Evolutionary conservation across 306 rosid genomes (phyloP).

Genomic region (Dalbergia oliveri): DNA sequence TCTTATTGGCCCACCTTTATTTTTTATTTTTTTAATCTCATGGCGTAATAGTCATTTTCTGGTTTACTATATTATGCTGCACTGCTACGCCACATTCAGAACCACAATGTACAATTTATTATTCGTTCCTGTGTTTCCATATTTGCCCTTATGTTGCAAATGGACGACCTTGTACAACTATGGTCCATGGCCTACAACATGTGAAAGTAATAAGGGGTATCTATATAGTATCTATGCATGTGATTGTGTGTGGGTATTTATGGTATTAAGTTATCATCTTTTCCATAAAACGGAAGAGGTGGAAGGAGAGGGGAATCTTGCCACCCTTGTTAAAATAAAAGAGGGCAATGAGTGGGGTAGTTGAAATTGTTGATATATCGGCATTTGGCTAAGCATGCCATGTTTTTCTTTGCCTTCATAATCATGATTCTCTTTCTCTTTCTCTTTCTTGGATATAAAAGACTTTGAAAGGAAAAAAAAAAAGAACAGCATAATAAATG

Average conservation of each 20-base stretch:
- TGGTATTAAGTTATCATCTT: constrained; percentile 34
- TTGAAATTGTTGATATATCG: constrained; percentile 48
- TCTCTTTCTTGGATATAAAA: constrained; percentile 17
- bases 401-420: constrained; percentile 44
- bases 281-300: constrained; percentile 37
- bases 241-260: constrained; percentile 43
- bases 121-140: background rate
- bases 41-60: constrained; percentile 8
- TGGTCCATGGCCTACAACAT: background rate
- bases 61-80: background rate
- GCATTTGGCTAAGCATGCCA: constrained; percentile 44
- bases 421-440: constrained; percentile 35
- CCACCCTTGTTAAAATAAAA: constrained; percentile 11
- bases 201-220: constrained; percentile 39
- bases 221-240: constrained; percentile 42
- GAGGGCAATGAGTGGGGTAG: constrained; percentile 47
- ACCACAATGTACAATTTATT: background rate
- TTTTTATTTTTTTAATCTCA: background rate
- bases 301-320: constrained; percentile 44
- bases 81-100: background rate
- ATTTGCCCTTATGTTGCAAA: background rate
- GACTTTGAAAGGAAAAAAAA: background rate
- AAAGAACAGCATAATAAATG: background rate
- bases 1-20: constrained; percentile 10
- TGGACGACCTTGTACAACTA: constrained; percentile 23